Evolutionary conservation across 164 flowering plant species (phyloP), one percentile per base, ranked within the genome.

Genomic region (Saururus chinensis): DNA sequence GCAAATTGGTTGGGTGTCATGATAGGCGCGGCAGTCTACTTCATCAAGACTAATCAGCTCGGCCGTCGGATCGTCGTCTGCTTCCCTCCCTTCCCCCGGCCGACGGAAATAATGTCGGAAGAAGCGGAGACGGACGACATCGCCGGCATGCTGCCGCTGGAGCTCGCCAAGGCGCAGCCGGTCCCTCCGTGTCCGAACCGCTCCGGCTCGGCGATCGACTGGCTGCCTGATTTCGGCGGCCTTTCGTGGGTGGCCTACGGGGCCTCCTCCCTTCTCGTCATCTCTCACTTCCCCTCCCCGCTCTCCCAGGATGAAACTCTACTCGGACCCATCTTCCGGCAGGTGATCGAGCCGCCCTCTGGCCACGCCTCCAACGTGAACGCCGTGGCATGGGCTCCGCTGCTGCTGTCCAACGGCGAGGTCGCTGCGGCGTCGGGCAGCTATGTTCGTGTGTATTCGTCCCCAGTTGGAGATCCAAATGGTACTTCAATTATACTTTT

Each of bases 201-300:
- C 51, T 71, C 81, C 11, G 53, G 60, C 6, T 76, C 85, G 37
- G 65, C 81, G 53, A 60, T 82, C 60, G 99, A 88, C 69, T 86
- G 83, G 78, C 53, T 86, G 14, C 86, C 75, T 8, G 85, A 86
- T 67, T 87, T 87, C 70, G 63, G 75, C 56, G 90, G 89, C 8
- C 75, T 80, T 79, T 73, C 96, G 73, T 91, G 99, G 99, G 70
- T 95, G 67, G 92, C 92, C 7, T 95, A 89, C 64, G 96, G 86
- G 56, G 88, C 95, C 49, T 77, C 95, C 21, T 83, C 96, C 57
- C 87, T 89, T 20, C 79, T 91, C 48, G 92, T 95, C 42, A 84
- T 95, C 70, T 82, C 97, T 21, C 97, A 91, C 75, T 77, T 86
- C 54, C 93, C 97, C 21, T 82, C 89, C 53, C 92, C 96, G 62